These are phyloP conservation scores for Penicillium daleae DNA, from an alignment of 495 filamentous ascomycete genomes.

Conservation along the genomic window DNA sequence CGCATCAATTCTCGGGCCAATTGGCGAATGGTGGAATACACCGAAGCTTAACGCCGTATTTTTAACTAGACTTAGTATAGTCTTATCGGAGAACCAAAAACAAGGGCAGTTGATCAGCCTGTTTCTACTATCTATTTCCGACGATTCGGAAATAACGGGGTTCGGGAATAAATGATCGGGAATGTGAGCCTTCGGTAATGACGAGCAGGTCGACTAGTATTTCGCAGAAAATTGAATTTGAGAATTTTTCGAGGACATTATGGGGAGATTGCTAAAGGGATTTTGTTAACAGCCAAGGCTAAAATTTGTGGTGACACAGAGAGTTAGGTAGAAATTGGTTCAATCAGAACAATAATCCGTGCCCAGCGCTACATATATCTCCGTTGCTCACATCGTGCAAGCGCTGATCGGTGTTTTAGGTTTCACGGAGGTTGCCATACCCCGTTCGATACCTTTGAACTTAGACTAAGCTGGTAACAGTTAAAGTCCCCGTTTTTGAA, in stretches of 20 bases:
- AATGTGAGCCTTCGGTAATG: not conserved
- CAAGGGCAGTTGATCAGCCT: not conserved
- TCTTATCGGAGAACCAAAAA: not conserved
- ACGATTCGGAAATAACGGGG: not conserved
- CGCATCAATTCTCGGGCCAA: not conserved
- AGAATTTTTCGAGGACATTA: too few relatives aligned
- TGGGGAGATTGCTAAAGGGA: too few relatives aligned
- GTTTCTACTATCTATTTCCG: not conserved
- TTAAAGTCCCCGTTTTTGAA: conserved; percentile 62
- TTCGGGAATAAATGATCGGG: not conserved
- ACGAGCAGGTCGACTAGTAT: too few relatives aligned
- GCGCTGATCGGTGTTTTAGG: too few relatives aligned
- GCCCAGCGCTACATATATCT: not conserved
- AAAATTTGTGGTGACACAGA: too few relatives aligned
- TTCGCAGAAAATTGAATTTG: not conserved
- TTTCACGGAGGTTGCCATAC: too few relatives aligned
- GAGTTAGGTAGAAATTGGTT: too few relatives aligned
- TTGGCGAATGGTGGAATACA: not conserved
- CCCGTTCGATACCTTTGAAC: not conserved
- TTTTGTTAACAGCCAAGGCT: too few relatives aligned
- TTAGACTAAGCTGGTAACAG: conserved; percentile 13
- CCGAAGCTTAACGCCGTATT: not conserved
- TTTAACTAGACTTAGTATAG: not conserved
- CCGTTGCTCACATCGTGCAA: too few relatives aligned
- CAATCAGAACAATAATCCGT: too few relatives aligned